Evolutionary conservation across 345 rosid species (phyloP), one percentile per base, ranked within the genome.

Genomic region (Populus tremula): DNA sequence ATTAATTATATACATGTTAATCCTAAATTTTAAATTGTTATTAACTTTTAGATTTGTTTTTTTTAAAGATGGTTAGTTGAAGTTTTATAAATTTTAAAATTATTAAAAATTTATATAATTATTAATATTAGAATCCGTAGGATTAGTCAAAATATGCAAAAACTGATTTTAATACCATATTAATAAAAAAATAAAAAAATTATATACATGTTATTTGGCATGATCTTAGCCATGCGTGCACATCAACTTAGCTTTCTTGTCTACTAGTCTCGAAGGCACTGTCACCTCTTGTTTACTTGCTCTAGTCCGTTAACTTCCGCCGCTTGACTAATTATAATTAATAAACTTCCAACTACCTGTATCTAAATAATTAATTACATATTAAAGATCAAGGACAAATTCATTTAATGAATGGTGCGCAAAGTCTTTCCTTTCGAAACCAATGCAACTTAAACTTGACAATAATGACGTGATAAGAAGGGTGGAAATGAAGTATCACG

Each of bases 51-150:
- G 27, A 27, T 27, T 27, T 27, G 1, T 27, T 27, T 27, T 27
- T 27, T 27, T 25, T 25, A 25, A 27, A 27, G 2, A 29, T 29
- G 0, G 2, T 2, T 0, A 29, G 2, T 29, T 29, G 0, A 0
- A 29, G 0, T 29, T 2, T 0, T 29, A 29, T 2, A 1, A 29
- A 29, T 1, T 1, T 29, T 0, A 29, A 1, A 1, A 1, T 29
- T 0, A 29, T 29, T 29, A 29, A 2, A 29, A 0, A 29, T 29
- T 29, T 29, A 29, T 0, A 1, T 29, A 1, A 1, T 29, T 0
- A 0, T 29, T 29, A 29, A 29, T 2, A 29, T 2, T 0, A 29
- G 0, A 0, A 1, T 2, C 2, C 2, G 0, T 29, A 2, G 0
- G 2, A 29, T 29, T 29, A 29, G 0, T 29, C 2, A 0, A 1